A percentile compares a stretch with the other conserved stretches of the same genome.
phyloP scores from a whole-genome alignment of 176 grass and related monocot species.

The Aechmea fasciata region DNA sequence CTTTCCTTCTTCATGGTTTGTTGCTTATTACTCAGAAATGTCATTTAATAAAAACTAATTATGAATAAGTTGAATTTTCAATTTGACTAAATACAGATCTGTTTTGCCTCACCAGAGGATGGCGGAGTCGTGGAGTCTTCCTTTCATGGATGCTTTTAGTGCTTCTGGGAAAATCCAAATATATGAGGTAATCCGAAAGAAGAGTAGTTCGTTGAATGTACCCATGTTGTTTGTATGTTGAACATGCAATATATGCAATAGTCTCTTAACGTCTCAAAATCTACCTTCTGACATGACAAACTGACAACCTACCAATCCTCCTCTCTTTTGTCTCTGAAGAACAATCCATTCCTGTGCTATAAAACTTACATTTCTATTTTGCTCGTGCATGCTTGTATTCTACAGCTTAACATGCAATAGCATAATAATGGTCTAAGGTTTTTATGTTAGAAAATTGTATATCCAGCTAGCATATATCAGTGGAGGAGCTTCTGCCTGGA shows the following conservation, averaged over 20 bases:
- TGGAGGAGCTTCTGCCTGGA: too few relatives aligned
- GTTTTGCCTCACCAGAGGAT: conserved; percentile 40
- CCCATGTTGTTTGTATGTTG: neutral
- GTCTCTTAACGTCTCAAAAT: neutral
- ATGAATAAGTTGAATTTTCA: neutral
- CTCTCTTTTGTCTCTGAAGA: neutral
- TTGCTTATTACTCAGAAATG: neutral
- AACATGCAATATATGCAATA: neutral
- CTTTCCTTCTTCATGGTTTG: neutral
- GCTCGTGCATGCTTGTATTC: neutral
- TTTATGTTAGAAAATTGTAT: too few relatives aligned
- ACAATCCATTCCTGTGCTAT: neutral
- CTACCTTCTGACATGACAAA: neutral
- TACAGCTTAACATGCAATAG: neutral
- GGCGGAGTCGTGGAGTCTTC: conserved; percentile 54
- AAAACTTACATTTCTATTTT: neutral
- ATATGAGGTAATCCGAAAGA: conserved; percentile 40
- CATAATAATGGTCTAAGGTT: neutral
- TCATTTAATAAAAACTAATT: too few relatives aligned
- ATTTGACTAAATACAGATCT: conserved; percentile 1
- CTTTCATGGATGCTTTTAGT: conserved; percentile 49
- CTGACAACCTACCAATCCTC: neutral
- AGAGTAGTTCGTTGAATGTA: neutral
- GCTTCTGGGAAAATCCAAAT: conserved; percentile 32
- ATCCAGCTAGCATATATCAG: too few relatives aligned